phyloP scores from a whole-genome alignment of 768 basidiomycete genomes.

The Amanita rubescens region DNA sequence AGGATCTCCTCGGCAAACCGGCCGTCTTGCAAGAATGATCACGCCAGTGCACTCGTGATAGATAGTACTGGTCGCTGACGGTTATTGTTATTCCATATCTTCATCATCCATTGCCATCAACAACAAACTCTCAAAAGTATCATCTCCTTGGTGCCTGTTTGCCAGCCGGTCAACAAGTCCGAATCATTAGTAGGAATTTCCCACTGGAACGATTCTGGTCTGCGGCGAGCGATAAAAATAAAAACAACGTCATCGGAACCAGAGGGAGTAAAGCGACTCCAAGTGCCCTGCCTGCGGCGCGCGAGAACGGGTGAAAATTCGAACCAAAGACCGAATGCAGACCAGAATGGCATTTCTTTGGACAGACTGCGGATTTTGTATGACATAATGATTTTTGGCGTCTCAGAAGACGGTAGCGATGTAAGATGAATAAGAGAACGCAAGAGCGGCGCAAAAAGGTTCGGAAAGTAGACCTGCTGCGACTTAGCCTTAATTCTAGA shows the following conservation, averaged over 20 bases:
- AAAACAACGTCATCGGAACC: conserved; percentile 27
- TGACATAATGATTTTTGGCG: conserved; percentile 48
- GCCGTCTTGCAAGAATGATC: background rate
- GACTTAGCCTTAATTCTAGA: background rate
- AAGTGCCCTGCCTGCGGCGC: conserved; percentile 13
- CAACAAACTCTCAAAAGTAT: conserved; percentile 65
- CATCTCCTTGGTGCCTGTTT: conserved; percentile 39
- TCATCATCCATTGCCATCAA: conserved; percentile 32
- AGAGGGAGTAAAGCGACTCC: background rate
- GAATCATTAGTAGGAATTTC: conserved; percentile 40
- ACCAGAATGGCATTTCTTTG: conserved; percentile 75
- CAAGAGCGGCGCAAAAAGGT: conserved; percentile 70
- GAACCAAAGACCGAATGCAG: conserved; percentile 76
- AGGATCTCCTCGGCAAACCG: too few species aligned
- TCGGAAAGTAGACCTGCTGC: conserved; percentile 86
- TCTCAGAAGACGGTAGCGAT: conserved; percentile 30
- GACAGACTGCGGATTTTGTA: conserved; percentile 70
- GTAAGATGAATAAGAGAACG: conserved; percentile 70
- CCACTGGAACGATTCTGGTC: conserved; percentile 54
- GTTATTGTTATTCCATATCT: background rate
- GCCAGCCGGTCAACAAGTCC: conserved; percentile 52
- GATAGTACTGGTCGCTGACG: background rate
- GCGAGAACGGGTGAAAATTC: conserved; percentile 48
- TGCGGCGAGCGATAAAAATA: conserved; percentile 55
- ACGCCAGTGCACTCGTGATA: too few species aligned